Conservation (phyloP, 192 early-diverging fungal species). For the Backusella sp. region DNA sequence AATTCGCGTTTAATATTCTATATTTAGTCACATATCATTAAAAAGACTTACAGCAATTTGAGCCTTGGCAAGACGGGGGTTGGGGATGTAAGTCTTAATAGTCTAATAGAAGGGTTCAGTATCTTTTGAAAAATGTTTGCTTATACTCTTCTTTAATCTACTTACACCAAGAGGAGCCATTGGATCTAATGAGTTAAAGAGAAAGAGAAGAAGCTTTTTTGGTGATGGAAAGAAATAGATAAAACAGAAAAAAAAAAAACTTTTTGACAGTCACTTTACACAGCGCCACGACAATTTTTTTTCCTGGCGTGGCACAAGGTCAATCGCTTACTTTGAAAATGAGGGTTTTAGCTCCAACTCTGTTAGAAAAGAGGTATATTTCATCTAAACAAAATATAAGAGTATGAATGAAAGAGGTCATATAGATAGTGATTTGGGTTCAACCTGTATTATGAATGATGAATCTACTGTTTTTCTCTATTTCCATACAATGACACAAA, state of each 20-base stretch:
- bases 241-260: conserved; percentile 16
- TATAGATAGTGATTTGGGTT: not conserved
- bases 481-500: not conserved
- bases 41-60: conserved; percentile 41
- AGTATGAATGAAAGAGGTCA: not conserved
- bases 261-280: conserved; percentile 2
- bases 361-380: not conserved
- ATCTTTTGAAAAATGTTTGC: not conserved
- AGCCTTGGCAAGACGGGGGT: conserved; percentile 67
- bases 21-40: not conserved
- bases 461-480: no score
- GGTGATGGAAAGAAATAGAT: not conserved
- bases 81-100: conserved; percentile 65
- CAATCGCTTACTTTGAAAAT: not conserved
- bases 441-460: no score
- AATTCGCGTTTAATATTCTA: not conserved
- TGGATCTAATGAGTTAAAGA: conserved; percentile 13
- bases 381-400: not conserved
- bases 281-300: not conserved
- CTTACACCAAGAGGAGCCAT: conserved; percentile 35
- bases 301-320: not conserved
- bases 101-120: conserved; percentile 31
- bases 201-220: not conserved
- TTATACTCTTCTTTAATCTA: not conserved
- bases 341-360: not conserved